These are phyloP conservation scores for Phytophthora cactorum DNA, from an alignment of 352 stramenopile genomes.

Conservation along the genomic window DNA sequence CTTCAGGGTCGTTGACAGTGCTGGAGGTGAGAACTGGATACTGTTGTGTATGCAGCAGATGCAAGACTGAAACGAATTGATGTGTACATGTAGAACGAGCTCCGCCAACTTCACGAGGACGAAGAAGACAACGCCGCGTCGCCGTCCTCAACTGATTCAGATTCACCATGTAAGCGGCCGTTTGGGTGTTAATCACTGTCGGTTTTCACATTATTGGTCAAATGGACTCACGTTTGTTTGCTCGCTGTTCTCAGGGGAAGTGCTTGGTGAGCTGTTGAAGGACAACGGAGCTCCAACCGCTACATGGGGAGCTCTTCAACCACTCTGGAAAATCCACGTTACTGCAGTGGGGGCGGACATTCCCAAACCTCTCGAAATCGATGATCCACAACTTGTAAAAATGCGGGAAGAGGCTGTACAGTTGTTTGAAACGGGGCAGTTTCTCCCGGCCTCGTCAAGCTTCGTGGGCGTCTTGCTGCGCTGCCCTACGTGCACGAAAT, in stretches of 20 bases:
- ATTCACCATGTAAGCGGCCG: constrained; percentile 20
- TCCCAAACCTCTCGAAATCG: constrained; percentile 6
- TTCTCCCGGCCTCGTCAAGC: constrained; percentile 46
- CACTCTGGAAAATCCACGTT: constrained; percentile 30
- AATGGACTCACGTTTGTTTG: not conserved
- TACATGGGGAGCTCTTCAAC: constrained; percentile 22
- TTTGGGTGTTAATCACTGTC: not conserved
- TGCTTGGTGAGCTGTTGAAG: constrained; percentile 31
- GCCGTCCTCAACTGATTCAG: not conserved
- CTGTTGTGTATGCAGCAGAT: not conserved
- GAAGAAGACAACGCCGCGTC: not conserved
- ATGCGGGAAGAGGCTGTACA: constrained; percentile 51
- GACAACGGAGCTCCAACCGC: not conserved
- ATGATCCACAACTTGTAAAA: constrained; percentile 37
- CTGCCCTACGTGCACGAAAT: constrained; percentile 60
- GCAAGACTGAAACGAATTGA: not conserved
- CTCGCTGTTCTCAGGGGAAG: constrained; percentile 21
- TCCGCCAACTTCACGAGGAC: constrained; percentile 13
- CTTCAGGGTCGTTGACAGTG: constrained; percentile 8
- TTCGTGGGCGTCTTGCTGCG: constrained; percentile 60
- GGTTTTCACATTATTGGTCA: not conserved
- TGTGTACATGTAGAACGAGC: constrained; percentile 23
- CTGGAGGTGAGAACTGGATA: constrained; percentile 16
- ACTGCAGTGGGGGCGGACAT: not conserved
- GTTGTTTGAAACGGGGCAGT: constrained; percentile 62